Evolutionary conservation across 352 stramenopile species (phyloP).

Genomic region (Thraustochytrium sp.): DNA sequence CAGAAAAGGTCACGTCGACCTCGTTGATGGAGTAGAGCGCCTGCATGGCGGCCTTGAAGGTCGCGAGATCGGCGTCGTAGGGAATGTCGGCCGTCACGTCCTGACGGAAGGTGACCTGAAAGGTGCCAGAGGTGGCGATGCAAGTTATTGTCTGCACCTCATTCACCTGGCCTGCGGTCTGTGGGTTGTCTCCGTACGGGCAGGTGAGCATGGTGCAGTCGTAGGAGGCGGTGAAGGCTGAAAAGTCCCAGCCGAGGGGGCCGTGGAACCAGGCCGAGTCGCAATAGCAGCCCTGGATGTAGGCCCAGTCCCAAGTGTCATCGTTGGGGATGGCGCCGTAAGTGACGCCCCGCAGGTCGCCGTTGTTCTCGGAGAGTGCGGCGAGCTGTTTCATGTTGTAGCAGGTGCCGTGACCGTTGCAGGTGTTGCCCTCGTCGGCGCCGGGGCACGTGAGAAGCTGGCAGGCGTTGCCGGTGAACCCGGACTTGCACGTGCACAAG

Average conservation of each 20-base stretch:
- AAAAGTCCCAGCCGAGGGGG: neutral
- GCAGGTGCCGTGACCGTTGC: slow-evolving; percentile 70
- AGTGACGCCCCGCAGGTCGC: slow-evolving; percentile 35
- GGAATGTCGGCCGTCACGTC: slow-evolving; percentile 61
- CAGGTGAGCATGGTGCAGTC: slow-evolving; percentile 37
- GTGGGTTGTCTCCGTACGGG: slow-evolving; percentile 39
- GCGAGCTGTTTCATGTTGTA: slow-evolving; percentile 62
- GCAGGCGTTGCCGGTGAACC: slow-evolving; percentile 66
- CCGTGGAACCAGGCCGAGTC: slow-evolving; percentile 31
- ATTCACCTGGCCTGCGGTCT: slow-evolving; percentile 13
- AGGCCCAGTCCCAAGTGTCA: slow-evolving; percentile 21
- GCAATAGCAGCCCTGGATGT: slow-evolving; percentile 41
- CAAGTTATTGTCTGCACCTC: slow-evolving; percentile 44
- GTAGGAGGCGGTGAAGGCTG: neutral
- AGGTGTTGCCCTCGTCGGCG: slow-evolving; percentile 43
- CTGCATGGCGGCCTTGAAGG: slow-evolving; percentile 59
- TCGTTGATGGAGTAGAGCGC: slow-evolving; percentile 57
- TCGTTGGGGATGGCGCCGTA: slow-evolving; percentile 15
- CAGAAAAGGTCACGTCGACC: slow-evolving; percentile 2
- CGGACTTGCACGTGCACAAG: slow-evolving; percentile 67
- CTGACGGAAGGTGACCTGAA: slow-evolving; percentile 58
- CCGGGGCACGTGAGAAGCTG: slow-evolving; percentile 58
- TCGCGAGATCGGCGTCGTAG: slow-evolving; percentile 52
- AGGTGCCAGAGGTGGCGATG: slow-evolving; percentile 9
- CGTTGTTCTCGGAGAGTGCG: slow-evolving; percentile 40